Evolutionary conservation across 1,284 basidiomycete genomes (phyloP), one percentile per base, ranked within the genome.

Genomic region (Pseudozyma flocculosa): DNA sequence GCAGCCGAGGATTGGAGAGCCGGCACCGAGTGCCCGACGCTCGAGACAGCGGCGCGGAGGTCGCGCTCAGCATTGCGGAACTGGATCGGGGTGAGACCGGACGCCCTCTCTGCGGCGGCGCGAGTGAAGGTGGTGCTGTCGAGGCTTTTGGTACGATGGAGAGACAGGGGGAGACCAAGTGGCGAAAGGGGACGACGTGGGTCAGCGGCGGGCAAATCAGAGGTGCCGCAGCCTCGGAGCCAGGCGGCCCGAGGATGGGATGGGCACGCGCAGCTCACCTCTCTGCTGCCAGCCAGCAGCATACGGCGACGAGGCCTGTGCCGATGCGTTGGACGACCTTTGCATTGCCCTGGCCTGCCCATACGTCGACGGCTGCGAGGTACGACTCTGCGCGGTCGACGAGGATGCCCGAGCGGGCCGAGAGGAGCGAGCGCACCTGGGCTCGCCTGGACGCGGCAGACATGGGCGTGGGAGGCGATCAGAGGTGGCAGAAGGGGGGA

Each of bases 341-440:
- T 10, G 55, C 54, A 32, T 66, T 66, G 29, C 63, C 63, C 48
- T 59, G 19, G 21, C 63, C 54, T 14, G 63, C 57, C 63, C 63
- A 66, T 19, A 66, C 42, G 40, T 61, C 59, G 19, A 66, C 59
- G 3, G 63, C 63, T 18, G 63, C 63, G 3, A 66, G 49, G 34
- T 66, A 66, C 22, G 63, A 57, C 37, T 66, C 63, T 45, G 51
- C 59, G 22, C 63, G 50, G 38, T 66, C 63, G 43, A 66, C 57
- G 23, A 66, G 45, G 13, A 58, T 45, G 9, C 63, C 63, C 8
- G 47, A 45, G n/a, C 52, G 54, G 26, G 50, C 44, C 18, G 58
- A 58, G 40, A 58, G 61, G n/a, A 66, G 54, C 39, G 51, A 42
- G 21, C 61, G 63, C 14, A 66, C 50, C 36, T 66, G 63, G 9